These are phyloP conservation scores for Chlorella sorokiniana DNA, from an alignment of 139 green algal genomes.

Conservation along the genomic window DNA sequence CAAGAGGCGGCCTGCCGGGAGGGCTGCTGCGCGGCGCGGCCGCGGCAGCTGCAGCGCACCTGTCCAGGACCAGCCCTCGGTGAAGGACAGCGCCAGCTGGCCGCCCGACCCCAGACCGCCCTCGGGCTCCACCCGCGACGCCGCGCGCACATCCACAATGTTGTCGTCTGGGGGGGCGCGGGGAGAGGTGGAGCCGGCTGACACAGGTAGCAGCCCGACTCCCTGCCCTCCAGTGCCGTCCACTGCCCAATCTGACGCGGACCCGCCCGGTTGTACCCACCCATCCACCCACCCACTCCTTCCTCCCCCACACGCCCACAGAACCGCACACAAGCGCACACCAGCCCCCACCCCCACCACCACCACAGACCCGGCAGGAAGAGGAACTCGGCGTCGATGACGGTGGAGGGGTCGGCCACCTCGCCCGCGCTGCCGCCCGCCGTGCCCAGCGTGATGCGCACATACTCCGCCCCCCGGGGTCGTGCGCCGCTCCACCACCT, in stretches of 20 bases:
- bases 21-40: no score
- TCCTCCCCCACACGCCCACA: no score
- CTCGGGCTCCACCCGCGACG: slow-evolving; percentile 33
- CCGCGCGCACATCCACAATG: slow-evolving; percentile 47
- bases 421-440: slow-evolving; percentile 17
- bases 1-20: no score
- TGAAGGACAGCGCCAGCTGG: slow-evolving; percentile 45
- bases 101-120: slow-evolving; percentile 4
- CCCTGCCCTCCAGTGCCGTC: no score
- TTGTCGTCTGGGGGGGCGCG: slow-evolving; percentile 33
- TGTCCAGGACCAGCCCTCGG: slow-evolving; percentile 43
- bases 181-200: neutral
- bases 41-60: neutral
- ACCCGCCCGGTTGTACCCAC: no score
- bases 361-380: slow-evolving; percentile 55
- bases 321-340: neutral
- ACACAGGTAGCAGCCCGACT: neutral
- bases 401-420: slow-evolving; percentile 26
- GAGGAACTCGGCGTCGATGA: slow-evolving; percentile 68
- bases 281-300: no score
- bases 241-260: no score
- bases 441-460: slow-evolving; percentile 36
- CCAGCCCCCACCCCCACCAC: slow-evolving; percentile 20
- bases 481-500: slow-evolving; percentile 42
- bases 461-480: slow-evolving; percentile 53